Conservation (phyloP, 352 stramenopile species). For the Globisporangium recalcitrans region DNA sequence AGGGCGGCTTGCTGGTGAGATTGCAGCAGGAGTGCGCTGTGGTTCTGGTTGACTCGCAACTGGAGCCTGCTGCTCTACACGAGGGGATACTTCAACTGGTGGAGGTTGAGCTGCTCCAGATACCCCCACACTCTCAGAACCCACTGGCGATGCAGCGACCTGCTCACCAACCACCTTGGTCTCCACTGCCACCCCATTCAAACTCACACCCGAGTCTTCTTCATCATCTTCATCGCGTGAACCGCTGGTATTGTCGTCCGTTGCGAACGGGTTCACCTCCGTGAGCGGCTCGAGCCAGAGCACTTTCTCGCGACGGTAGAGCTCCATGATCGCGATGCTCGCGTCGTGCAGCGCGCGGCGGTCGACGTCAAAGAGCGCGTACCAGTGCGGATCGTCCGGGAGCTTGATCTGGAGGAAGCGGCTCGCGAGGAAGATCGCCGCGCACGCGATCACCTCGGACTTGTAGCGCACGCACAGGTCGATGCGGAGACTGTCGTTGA, state of each 20-base stretch:
- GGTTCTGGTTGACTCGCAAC: neutral
- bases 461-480: conserved; percentile 82
- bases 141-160: neutral
- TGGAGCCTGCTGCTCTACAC: neutral
- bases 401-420: conserved; percentile 52
- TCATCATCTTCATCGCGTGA: conserved; percentile 8
- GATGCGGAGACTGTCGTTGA: conserved; percentile 87
- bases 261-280: conserved; percentile 55
- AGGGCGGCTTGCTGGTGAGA: neutral
- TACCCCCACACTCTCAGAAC: neutral
- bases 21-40: neutral
- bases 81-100: neutral
- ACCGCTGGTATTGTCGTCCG: conserved; percentile 32
- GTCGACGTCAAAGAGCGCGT: conserved; percentile 63
- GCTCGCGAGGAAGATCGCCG: conserved; percentile 85
- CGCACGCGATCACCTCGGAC: conserved; percentile 84
- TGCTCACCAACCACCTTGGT: neutral
- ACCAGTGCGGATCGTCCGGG: conserved; percentile 56
- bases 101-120: neutral
- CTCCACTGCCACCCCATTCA: neutral
- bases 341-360: conserved; percentile 40
- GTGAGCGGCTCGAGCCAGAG: conserved; percentile 74
- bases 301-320: conserved; percentile 55
- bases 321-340: conserved; percentile 46
- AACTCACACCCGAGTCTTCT: neutral